Conservation (phyloP, 1,284 basidiomycete genomes). For the Fomitopsis betulina region DNA sequence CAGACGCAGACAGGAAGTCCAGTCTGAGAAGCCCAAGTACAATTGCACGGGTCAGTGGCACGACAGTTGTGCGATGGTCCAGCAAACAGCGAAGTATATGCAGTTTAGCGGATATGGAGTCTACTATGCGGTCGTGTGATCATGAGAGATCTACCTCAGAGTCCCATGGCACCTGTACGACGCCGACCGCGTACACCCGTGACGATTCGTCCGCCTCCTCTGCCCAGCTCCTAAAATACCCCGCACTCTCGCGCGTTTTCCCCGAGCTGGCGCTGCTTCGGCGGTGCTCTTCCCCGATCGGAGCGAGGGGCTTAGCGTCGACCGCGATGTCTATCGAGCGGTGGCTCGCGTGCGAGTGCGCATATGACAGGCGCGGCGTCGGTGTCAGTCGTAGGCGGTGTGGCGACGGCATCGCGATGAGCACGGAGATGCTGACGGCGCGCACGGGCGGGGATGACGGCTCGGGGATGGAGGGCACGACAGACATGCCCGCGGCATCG, state of each 20-base stretch:
- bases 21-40: not conserved
- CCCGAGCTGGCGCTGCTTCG: conserved; percentile 5
- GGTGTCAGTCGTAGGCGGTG: conserved; percentile 2
- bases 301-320: not conserved
- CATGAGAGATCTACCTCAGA: conserved; percentile 2
- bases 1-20: not conserved
- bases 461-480: not conserved
- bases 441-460: conserved; percentile 5
- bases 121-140: not conserved
- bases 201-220: conserved; percentile 2
- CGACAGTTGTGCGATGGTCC: not conserved
- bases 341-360: not conserved
- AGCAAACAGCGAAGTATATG: not conserved
- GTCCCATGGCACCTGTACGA: conserved; percentile 20
- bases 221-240: not conserved
- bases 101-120: not conserved
- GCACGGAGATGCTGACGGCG: conserved; percentile 21
- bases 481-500: not conserved
- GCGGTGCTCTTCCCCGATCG: not conserved
- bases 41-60: not conserved
- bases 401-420: conserved; percentile 26
- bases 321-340: not conserved
- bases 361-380: not conserved
- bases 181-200: conserved; percentile 20
- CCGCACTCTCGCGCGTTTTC: conserved; percentile 1